These are phyloP conservation scores for Blastobotrys raffinosifermentans DNA, from an alignment of 1,139 yeast genomes.

Conservation along the genomic window DNA sequence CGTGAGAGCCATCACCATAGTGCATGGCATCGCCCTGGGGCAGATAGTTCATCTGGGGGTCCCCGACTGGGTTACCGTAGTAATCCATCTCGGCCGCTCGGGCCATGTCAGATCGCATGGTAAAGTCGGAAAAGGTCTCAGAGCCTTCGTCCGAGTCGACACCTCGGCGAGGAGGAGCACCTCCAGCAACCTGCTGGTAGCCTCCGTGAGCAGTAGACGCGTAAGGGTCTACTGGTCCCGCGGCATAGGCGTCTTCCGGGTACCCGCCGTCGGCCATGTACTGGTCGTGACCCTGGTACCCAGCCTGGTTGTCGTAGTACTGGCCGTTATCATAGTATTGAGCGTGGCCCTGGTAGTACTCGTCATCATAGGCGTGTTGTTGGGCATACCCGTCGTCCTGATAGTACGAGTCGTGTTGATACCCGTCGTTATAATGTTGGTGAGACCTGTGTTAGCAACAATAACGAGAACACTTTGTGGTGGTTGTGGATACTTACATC, in stretches of 20 bases:
- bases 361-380: slow-evolving; percentile 25
- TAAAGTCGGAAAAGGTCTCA: slow-evolving; percentile 41
- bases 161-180: slow-evolving; percentile 20
- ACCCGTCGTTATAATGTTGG: slow-evolving; percentile 5
- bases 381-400: slow-evolving; percentile 32
- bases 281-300: slow-evolving; percentile 30
- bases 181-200: slow-evolving; percentile 24
- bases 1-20: slow-evolving; percentile 23
- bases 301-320: slow-evolving; percentile 23
- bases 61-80: slow-evolving; percentile 35
- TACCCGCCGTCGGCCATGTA: slow-evolving; percentile 33
- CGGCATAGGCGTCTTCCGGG: slow-evolving; percentile 31
- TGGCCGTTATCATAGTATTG: slow-evolving; percentile 25
- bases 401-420: slow-evolving; percentile 27
- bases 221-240: slow-evolving; percentile 31
- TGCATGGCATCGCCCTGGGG: slow-evolving; percentile 28
- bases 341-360: slow-evolving; percentile 26
- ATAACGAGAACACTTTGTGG: too few relatives aligned
- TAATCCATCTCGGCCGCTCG: slow-evolving; percentile 36
- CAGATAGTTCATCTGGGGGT: slow-evolving; percentile 23
- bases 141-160: slow-evolving; percentile 34
- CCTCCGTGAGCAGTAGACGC: slow-evolving; percentile 23
- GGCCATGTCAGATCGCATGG: slow-evolving; percentile 39
- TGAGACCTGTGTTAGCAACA: slow-evolving; percentile 1
- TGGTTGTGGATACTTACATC: slow-evolving; percentile 4